Conservation (phyloP, 352 stramenopile species). For the Globisporangium spinosum region DNA sequence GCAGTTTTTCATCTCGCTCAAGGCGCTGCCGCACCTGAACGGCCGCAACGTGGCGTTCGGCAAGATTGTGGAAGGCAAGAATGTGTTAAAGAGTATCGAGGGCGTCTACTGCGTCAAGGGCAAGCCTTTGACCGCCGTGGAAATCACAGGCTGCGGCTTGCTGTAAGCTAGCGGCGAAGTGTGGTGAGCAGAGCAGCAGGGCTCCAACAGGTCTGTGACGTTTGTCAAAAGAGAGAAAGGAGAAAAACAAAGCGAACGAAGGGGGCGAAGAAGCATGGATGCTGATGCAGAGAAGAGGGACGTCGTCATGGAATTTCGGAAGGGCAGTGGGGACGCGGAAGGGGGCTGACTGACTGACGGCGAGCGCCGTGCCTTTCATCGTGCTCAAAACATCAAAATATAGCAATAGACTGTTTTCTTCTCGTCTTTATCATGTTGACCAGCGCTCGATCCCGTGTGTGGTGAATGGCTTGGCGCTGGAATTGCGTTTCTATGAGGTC, state of each 20-base stretch:
- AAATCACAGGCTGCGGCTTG: conserved; percentile 77
- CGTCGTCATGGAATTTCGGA: neutral
- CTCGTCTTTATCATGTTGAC: neutral
- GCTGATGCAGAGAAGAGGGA: neutral
- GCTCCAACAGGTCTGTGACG: neutral
- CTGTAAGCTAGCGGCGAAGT: conserved; percentile 37
- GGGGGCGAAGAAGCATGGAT: neutral
- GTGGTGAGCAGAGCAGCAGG: neutral
- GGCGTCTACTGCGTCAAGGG: conserved; percentile 78
- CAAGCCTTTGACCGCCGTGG: conserved; percentile 76
- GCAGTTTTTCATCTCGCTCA: conserved; percentile 99
- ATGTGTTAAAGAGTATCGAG: conserved; percentile 82
- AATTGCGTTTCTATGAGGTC: neutral
- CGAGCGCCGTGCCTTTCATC: neutral
- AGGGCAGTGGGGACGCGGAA: neutral
- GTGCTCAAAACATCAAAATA: neutral
- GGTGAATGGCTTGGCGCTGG: neutral
- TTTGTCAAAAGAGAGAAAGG: neutral
- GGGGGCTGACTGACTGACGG: neutral
- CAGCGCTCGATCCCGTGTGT: neutral
- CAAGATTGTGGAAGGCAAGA: conserved; percentile 82
- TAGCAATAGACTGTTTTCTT: conserved; percentile 19
- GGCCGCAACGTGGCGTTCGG: conserved; percentile 86
- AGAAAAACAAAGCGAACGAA: neutral
- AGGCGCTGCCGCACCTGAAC: conserved; percentile 80